A percentile compares a stretch with the other conserved stretches of the same genome.
These are phyloP conservation scores for Bryum argenteum DNA, from an alignment of 225 moss, liverwort and hornwort genomes.

Conservation along the genomic window DNA sequence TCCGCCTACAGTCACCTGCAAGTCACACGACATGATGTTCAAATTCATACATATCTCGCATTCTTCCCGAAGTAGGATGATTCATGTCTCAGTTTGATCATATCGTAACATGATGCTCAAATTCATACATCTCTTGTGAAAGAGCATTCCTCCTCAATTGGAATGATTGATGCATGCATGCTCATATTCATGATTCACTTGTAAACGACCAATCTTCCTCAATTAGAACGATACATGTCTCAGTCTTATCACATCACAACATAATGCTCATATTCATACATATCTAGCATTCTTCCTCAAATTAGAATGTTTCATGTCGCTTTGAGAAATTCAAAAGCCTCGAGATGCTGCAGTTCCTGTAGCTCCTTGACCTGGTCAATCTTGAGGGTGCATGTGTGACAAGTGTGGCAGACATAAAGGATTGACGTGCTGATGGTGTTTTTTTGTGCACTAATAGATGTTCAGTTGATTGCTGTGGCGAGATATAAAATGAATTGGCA, in stretches of 20 bases:
- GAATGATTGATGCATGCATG: too few relatives aligned
- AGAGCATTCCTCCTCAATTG: background rate
- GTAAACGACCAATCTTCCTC: too few relatives aligned
- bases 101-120: background rate
- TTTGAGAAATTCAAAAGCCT: background rate
- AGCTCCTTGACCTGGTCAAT: too few relatives aligned
- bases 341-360: too few relatives aligned
- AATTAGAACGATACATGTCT: background rate
- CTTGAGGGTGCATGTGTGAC: too few relatives aligned
- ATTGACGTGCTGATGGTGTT: too few relatives aligned
- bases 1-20: slow-evolving; percentile 47
- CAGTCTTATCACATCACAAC: too few relatives aligned
- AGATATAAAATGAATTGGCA: background rate
- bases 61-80: background rate
- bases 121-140: background rate
- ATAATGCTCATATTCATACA: too few relatives aligned
- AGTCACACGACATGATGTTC: background rate
- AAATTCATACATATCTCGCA: background rate
- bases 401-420: too few relatives aligned
- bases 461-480: background rate
- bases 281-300: too few relatives aligned
- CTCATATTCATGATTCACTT: background rate
- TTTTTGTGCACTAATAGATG: background rate
- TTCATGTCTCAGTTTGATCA: too few relatives aligned
- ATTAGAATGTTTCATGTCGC: background rate